A percentile compares a stretch with the other conserved stretches of the same genome.
phyloP scores from a whole-genome alignment of 108 stramenopile species.

The Seminavis robusta region DNA sequence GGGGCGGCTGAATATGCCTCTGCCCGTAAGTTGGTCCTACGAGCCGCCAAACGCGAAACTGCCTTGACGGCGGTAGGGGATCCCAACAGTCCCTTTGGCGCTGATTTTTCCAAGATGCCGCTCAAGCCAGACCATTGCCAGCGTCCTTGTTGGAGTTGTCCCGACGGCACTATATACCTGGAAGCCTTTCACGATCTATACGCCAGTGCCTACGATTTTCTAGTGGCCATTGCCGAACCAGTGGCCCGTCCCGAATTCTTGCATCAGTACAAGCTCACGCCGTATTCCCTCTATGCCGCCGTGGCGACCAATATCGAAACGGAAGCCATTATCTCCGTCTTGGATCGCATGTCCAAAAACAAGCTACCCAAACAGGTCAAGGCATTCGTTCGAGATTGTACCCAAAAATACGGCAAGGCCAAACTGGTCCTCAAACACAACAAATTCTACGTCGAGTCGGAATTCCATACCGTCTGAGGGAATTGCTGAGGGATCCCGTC shows the following conservation, averaged over 20 bases:
- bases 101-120: conserved; percentile 73
- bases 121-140: conserved; percentile 80
- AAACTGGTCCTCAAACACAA: conserved; percentile 95
- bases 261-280: conserved; percentile 96
- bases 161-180: conserved; percentile 89
- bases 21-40: conserved; percentile 72
- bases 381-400: conserved; percentile 78
- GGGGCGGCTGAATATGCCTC: conserved; percentile 81
- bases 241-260: conserved; percentile 95
- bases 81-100: conserved; percentile 29
- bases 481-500: conserved; percentile 78
- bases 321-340: conserved; percentile 75
- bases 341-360: conserved; percentile 81
- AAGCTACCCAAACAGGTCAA: conserved; percentile 64
- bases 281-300: conserved; percentile 96
- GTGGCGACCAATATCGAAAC: conserved; percentile 96
- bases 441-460: conserved; percentile 92
- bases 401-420: conserved; percentile 93
- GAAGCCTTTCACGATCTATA: conserved; percentile 96
- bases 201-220: conserved; percentile 94
- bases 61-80: conserved; percentile 34
- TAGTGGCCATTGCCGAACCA: conserved; percentile 98
- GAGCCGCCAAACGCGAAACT: conserved; percentile 75
- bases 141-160: conserved; percentile 86
- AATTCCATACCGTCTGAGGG: conserved; percentile 77